phyloP scores from a whole-genome alignment of 1,139 yeast genomes.

The Blastobotrys persicus region DNA sequence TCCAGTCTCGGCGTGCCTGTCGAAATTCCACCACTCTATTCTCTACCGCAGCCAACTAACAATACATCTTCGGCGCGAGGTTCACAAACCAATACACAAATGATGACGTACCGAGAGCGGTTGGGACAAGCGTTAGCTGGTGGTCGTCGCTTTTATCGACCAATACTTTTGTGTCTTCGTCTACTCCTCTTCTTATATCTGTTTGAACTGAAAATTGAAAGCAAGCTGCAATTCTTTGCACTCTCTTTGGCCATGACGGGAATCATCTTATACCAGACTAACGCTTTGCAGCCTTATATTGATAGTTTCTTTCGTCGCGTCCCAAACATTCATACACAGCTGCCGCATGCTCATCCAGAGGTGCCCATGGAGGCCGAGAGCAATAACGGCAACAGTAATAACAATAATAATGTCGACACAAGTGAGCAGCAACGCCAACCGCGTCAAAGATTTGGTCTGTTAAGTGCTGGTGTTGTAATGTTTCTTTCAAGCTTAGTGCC shows the following conservation, averaged over 20 bases:
- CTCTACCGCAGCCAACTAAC: neutral
- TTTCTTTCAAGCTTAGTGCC: constrained; percentile 11
- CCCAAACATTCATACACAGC: constrained; percentile 13
- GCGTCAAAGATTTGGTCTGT: neutral
- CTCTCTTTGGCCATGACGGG: constrained; percentile 13
- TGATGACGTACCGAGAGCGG: constrained; percentile 9
- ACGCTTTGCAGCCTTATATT: constrained; percentile 13
- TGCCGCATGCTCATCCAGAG: constrained; percentile 19
- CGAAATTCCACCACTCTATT: constrained; percentile 13
- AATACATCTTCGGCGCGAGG: neutral
- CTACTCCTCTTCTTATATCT: constrained; percentile 6
- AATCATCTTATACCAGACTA: constrained; percentile 10
- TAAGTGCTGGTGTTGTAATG: constrained; percentile 10
- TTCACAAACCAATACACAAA: constrained; percentile 4
- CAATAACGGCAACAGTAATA: too few relatives aligned
- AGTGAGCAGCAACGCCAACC: constrained; percentile 1
- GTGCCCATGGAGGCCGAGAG: constrained; percentile 3
- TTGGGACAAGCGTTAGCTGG: too few relatives aligned
- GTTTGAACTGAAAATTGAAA: constrained; percentile 7
- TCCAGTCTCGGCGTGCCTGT: constrained; percentile 11
- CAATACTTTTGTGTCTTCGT: constrained; percentile 8
- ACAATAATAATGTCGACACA: too few relatives aligned
- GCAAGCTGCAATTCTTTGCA: constrained; percentile 14
- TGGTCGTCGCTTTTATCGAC: constrained; percentile 10
- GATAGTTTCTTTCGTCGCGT: constrained; percentile 11